Evolutionary conservation across 208 protist species (phyloP).

Genomic region (Endotrypanum monterogeii): DNA sequence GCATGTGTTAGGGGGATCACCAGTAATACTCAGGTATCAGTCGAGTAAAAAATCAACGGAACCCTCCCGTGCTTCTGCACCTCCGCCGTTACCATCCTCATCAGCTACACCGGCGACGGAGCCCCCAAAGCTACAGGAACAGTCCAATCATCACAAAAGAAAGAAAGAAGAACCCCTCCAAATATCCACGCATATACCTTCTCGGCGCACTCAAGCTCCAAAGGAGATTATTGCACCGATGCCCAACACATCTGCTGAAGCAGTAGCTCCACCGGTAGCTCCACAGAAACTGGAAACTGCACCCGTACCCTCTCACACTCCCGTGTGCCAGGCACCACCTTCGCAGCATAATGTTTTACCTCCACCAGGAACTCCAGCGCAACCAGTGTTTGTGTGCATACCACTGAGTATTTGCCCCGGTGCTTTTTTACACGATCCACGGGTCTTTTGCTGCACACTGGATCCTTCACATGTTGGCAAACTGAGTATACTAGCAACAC

Average conservation of each 20-base stretch:
- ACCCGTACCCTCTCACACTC: not conserved
- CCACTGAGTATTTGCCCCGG: conserved; percentile 52
- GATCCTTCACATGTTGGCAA: conserved; percentile 50
- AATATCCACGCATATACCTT: not conserved
- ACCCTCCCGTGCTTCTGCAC: not conserved
- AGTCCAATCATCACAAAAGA: not conserved
- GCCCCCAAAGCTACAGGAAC: not conserved
- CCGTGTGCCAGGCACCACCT: not conserved
- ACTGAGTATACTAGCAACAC: conserved; percentile 17
- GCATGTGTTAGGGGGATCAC: conserved; percentile 13
- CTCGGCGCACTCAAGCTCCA: not conserved
- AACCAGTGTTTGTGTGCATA: conserved; percentile 60
- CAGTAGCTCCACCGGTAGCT: not conserved
- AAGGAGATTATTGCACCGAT: not conserved
- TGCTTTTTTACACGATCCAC: conserved; percentile 58
- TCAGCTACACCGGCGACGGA: not conserved
- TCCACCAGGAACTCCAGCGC: not conserved
- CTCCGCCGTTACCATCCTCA: not conserved
- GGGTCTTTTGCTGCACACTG: conserved; percentile 55
- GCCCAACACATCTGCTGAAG: not conserved
- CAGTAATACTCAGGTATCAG: conserved; percentile 6
- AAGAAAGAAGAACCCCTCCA: not conserved
- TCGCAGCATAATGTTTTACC: not conserved
- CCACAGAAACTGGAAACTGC: not conserved
- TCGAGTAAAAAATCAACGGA: not conserved